Conservation (phyloP, 441 rosid genomes). For the Syzygium malaccense region DNA sequence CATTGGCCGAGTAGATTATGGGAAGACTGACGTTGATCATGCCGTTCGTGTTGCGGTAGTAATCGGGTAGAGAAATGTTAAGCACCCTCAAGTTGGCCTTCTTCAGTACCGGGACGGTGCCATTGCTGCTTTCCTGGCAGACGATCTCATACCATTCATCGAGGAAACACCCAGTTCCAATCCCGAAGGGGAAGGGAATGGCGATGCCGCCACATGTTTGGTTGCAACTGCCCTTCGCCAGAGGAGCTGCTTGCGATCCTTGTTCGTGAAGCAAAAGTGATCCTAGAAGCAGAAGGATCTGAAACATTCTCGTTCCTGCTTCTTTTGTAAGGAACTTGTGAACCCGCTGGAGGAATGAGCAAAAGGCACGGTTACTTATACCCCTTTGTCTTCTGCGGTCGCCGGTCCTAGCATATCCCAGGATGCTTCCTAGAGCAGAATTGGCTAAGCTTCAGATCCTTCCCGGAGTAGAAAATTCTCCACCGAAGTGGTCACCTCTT, state of each 20-base stretch:
- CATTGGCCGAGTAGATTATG: background rate
- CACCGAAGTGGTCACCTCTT: background rate
- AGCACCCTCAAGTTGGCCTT: background rate
- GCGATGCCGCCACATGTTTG: background rate
- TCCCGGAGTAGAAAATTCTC: background rate
- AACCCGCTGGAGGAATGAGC: background rate
- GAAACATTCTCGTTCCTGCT: background rate
- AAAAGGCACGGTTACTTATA: background rate
- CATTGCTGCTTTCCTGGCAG: background rate
- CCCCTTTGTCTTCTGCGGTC: background rate
- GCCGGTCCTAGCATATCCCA: background rate
- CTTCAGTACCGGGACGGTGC: background rate
- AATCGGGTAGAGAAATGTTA: background rate
- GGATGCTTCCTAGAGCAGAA: background rate
- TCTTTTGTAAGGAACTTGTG: background rate
- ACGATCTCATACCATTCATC: slow-evolving; percentile 6
- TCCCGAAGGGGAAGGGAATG: slow-evolving; percentile 5
- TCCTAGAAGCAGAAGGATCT: background rate
- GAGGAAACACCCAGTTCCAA: background rate
- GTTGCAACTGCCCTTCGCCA: background rate
- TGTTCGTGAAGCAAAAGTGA: background rate
- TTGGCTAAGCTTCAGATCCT: background rate
- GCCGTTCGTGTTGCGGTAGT: background rate
- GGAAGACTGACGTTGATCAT: background rate
- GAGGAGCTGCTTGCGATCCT: background rate